phyloP scores from a whole-genome alignment of 495 filamentous ascomycete species.

The Xylaria castorea region DNA sequence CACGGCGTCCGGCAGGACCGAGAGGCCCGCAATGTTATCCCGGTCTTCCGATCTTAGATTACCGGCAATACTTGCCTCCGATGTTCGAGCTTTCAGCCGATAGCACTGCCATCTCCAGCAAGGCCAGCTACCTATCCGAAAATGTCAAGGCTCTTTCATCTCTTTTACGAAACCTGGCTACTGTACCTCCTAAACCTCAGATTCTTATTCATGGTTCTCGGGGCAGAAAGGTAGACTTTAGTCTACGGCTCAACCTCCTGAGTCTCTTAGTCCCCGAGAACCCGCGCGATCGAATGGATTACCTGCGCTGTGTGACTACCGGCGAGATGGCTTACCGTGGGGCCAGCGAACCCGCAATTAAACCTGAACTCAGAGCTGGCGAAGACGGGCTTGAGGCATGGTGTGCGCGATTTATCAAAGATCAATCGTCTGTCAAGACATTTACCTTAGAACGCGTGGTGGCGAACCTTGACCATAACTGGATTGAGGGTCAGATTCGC shows the following conservation, averaged over 20 bases:
- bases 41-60: slow-evolving; percentile 57
- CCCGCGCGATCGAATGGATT: slow-evolving; percentile 53
- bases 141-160: slow-evolving; percentile 49
- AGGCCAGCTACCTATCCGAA: slow-evolving; percentile 48
- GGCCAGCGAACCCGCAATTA: slow-evolving; percentile 44
- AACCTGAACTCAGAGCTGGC: slow-evolving; percentile 45
- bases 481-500: slow-evolving; percentile 59
- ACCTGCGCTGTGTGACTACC: slow-evolving; percentile 56
- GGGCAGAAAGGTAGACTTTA: slow-evolving; percentile 50
- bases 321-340: slow-evolving; percentile 58
- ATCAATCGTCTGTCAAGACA: slow-evolving; percentile 52
- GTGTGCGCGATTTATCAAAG: slow-evolving; percentile 55
- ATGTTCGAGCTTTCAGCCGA: slow-evolving; percentile 56
- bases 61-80: slow-evolving; percentile 56
- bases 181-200: slow-evolving; percentile 59
- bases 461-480: slow-evolving; percentile 57
- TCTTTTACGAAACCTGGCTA: slow-evolving; percentile 53
- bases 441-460: slow-evolving; percentile 58
- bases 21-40: slow-evolving; percentile 47
- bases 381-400: slow-evolving; percentile 54
- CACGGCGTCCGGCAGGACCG: slow-evolving; percentile 28
- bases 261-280: slow-evolving; percentile 53
- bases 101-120: slow-evolving; percentile 51
- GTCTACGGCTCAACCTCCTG: slow-evolving; percentile 61
- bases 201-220: slow-evolving; percentile 54